Conservation (phyloP, 768 basidiomycete genomes). For the Coprinopsis strossmayeri region DNA sequence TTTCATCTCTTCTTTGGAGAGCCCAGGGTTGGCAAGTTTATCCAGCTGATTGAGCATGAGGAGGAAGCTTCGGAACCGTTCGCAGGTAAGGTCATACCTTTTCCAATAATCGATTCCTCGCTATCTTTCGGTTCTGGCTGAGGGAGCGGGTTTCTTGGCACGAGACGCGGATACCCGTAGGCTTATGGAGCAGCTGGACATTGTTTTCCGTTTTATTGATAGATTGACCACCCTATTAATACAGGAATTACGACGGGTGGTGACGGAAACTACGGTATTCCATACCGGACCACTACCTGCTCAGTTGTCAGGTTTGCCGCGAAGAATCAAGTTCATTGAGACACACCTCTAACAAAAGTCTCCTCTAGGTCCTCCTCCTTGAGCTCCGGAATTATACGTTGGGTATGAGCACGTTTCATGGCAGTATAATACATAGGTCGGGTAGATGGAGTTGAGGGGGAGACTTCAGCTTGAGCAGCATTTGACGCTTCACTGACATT, state of each 20-base stretch:
- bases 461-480: conserved; percentile 31
- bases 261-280: conserved; percentile 12
- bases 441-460: conserved; percentile 15
- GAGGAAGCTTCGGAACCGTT: conserved; percentile 6
- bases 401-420: conserved; percentile 61
- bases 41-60: conserved; percentile 52
- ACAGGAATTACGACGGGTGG: conserved; percentile 17
- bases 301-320: neutral
- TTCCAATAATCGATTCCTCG: conserved; percentile 65
- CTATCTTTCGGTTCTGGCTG: conserved; percentile 69
- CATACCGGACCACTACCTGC: conserved; percentile 77
- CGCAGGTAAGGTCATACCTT: conserved; percentile 50
- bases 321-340: neutral
- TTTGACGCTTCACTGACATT: conserved; percentile 25
- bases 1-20: conserved; percentile 63
- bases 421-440: conserved; percentile 53
- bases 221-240: conserved; percentile 78
- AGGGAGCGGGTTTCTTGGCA: conserved; percentile 89
- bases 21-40: conserved; percentile 62
- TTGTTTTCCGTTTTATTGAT: conserved; percentile 93
- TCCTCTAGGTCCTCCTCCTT: conserved; percentile 82
- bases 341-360: conserved; percentile 75
- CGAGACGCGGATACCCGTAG: conserved; percentile 78
- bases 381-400: conserved; percentile 60
- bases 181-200: conserved; percentile 84